Conservation (phyloP, 164 flowering plant genomes). For the Stephania cephalantha region DNA sequence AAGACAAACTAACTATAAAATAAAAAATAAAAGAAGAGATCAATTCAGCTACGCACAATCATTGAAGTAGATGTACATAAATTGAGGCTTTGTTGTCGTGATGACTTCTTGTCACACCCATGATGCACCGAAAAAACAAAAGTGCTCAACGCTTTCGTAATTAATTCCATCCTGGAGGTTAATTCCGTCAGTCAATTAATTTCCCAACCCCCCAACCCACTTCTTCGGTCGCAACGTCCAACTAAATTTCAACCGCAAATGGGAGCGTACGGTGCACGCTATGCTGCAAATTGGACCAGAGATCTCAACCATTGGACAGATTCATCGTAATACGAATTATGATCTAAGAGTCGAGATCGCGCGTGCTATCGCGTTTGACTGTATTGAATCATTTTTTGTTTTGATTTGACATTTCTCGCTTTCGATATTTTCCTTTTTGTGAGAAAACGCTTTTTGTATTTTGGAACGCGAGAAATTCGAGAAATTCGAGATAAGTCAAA, state of each 20-base stretch:
- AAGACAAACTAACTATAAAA: too few relatives aligned
- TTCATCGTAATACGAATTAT: neutral
- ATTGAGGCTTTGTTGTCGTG: too few relatives aligned
- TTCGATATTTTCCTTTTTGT: too few relatives aligned
- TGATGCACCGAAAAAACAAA: too few relatives aligned
- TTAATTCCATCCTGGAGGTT: neutral
- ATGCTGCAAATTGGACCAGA: neutral
- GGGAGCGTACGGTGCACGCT: neutral
- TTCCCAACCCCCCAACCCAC: neutral
- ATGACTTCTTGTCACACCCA: too few relatives aligned
- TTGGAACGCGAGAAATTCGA: neutral
- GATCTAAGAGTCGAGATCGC: neutral
- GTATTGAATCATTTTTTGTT: neutral
- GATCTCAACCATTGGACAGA: neutral
- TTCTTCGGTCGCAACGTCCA: slow-evolving; percentile 6
- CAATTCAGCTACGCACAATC: too few relatives aligned
- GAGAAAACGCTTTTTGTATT: too few relatives aligned
- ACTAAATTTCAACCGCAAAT: slow-evolving; percentile 7
- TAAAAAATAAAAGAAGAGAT: too few relatives aligned
- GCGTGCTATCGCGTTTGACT: neutral
- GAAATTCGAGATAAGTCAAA: neutral
- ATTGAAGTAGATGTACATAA: too few relatives aligned
- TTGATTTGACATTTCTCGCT: neutral
- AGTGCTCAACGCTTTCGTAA: neutral
- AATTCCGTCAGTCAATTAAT: neutral